A percentile compares a stretch with the other conserved stretches of the same genome.
Conservation (phyloP, 805 yeast genomes). For the Cyberlindnera lachancei region DNA sequence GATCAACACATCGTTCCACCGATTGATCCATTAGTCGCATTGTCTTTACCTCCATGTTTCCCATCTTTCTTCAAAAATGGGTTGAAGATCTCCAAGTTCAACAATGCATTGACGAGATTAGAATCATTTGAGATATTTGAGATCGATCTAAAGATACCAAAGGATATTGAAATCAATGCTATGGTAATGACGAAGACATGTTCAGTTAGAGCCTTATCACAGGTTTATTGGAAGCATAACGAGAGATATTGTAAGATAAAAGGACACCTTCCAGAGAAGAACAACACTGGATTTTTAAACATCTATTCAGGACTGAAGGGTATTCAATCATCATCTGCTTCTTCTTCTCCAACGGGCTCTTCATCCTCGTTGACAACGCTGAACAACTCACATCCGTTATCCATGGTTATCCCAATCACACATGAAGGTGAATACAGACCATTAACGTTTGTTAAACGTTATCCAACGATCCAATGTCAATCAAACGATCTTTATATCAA, state of each 20-base stretch:
- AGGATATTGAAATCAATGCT: slow-evolving; percentile 60
- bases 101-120: slow-evolving; percentile 68
- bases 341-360: too few relatives aligned
- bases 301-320: slow-evolving; percentile 68
- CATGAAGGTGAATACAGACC: slow-evolving; percentile 62
- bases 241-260: slow-evolving; percentile 69
- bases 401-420: slow-evolving; percentile 65
- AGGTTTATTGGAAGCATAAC: slow-evolving; percentile 61
- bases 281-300: slow-evolving; percentile 62
- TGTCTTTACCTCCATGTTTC: slow-evolving; percentile 79
- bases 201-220: slow-evolving; percentile 58
- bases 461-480: slow-evolving; percentile 63
- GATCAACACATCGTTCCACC: slow-evolving; percentile 88
- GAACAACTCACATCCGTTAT: slow-evolving; percentile 57
- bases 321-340: slow-evolving; percentile 44
- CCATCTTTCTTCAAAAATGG: slow-evolving; percentile 65
- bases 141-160: slow-evolving; percentile 65
- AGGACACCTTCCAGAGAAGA: slow-evolving; percentile 69
- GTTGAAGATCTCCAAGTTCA: slow-evolving; percentile 57
- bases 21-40: slow-evolving; percentile 66
- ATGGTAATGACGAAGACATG: slow-evolving; percentile 40
- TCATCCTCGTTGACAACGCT: too few relatives aligned
- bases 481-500: slow-evolving; percentile 71
- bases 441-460: slow-evolving; percentile 62
- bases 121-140: slow-evolving; percentile 75